Evolutionary conservation across 768 basidiomycete species (phyloP).

Genomic region (Heimioporus sp.): DNA sequence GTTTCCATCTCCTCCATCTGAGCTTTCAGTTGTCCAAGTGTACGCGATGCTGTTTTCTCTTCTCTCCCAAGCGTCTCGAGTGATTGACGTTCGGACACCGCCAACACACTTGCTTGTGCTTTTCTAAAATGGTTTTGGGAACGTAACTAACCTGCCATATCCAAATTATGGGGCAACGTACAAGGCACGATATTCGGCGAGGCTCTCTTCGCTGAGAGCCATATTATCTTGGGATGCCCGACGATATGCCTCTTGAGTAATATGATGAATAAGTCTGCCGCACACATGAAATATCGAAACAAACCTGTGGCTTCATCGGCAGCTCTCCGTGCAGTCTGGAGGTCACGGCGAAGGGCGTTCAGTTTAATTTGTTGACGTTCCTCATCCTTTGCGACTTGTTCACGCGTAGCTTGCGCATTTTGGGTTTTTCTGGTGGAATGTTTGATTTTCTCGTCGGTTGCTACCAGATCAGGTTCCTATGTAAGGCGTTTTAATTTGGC

Average conservation of each 20-base stretch:
- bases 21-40: conserved; percentile 63
- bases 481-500: not conserved
- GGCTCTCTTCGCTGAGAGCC: conserved; percentile 76
- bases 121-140: conserved; percentile 49
- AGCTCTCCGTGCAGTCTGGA: conserved; percentile 60
- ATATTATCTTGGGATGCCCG: conserved; percentile 71
- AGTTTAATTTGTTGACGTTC: conserved; percentile 53
- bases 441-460: conserved; percentile 82
- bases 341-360: conserved; percentile 57
- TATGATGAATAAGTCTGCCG: conserved; percentile 5
- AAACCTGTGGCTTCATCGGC: conserved; percentile 80
- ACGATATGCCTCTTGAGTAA: conserved; percentile 63
- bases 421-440: conserved; percentile 79
- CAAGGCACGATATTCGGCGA: conserved; percentile 69
- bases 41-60: conserved; percentile 68
- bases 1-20: conserved; percentile 64
- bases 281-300: conserved; percentile 11
- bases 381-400: conserved; percentile 62
- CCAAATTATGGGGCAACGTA: not conserved
- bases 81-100: conserved; percentile 83
- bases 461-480: conserved; percentile 85
- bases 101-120: conserved; percentile 71
- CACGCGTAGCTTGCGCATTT: conserved; percentile 62
- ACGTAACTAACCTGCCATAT: conserved; percentile 2
- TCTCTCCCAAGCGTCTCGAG: conserved; percentile 81